Evolutionary conservation across 1,284 basidiomycete species (phyloP), one percentile per base, ranked within the genome.

Genomic region (Rhizoctonia solani): DNA sequence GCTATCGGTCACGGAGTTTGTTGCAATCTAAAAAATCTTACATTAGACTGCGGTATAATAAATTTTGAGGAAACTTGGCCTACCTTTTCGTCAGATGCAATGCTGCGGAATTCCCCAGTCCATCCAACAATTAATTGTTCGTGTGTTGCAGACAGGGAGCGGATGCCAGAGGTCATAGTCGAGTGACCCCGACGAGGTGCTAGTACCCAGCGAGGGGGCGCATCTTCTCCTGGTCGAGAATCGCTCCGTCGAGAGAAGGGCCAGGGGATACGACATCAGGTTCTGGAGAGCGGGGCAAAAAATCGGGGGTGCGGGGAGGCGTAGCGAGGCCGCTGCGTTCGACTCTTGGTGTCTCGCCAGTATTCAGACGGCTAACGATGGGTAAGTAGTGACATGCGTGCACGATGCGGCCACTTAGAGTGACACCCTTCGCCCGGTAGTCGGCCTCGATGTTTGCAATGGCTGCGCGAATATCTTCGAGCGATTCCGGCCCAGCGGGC

Each of bases 101-200:
- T 37, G 4, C 47, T 52, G 53, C 83, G 76, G 69, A 98, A 83
- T 72, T 98, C 94, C 42, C 95, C 96, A 0, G 92, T 93, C 91
- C 95, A 97, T 29, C 93, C 96, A 52, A 98, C 84, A 73, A 98
- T 87, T 71, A 97, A 78, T 80, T 99, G 93, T 71, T 94, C 88
- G 76, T 96, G 92, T 0, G 90, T 89, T 13, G 85, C 79, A 11
- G 88, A 85, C 49, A 99, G 85, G 3, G 89, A 91, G 67, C 88
- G 86, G 74, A 98, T 95, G 39, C 97, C 96, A 54, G 89, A 91
- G 72, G 96, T 90, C 90, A 99, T 93, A 6, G 96, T 96, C 4
- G 93, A 87, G 77, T 99, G 96, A 23, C 95, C 96, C 67, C 94
- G 88, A 39, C 95, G 84, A 2, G 88, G 85, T 9, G 85, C 79